Evolutionary conservation across 768 basidiomycete species (phyloP), one percentile per base, ranked within the genome.

Genomic region (Asterophora lycoperdoides): DNA sequence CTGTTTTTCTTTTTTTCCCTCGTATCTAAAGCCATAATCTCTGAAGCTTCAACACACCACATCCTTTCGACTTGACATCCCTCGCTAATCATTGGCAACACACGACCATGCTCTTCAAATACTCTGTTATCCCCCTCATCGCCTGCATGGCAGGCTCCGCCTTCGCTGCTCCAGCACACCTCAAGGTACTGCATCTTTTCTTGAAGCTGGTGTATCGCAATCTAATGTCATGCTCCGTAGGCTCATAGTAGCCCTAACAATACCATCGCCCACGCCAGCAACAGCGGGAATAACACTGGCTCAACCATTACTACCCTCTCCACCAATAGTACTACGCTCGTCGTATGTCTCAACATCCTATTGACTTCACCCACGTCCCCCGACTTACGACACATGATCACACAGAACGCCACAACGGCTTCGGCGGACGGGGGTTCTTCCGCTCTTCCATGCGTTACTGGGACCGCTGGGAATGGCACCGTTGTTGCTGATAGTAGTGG

Each of bases 101-200:
- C n/a, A n/a, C n/a, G n/a, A 28, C 15, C 42, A 62, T 64, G 60
- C 56, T 64, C 51, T 64, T 66, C 61, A 58, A 55, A 40, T 51
- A 57, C 51, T 49, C 60, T 35, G 50, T 62, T 41, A 17, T 64
- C 23, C 59, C 62, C 44, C 55, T 64, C 32, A 9, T 62, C 23
- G 60, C 54, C 34, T 58, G 52, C 48, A 37, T 61, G 34, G 55
- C 56, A n/a, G 52, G 58, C 29, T 56, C 58, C 4, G 59, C 57
- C 8, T 26, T 67, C 28, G 64, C 60, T 8, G 61, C 60, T 4
- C 65, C 67, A 34, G 44, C 23, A n/a, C 40, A 37, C 11, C 46
- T 49, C 36, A 18, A 28, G 38, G 46, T 41, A 34, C n/a, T 20
- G 29, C 35, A 35, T 41, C 13, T 20, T 13, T 18, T 15, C n/a